A percentile compares a stretch with the other conserved stretches of the same genome.
Evolutionary conservation across 768 basidiomycete genomes (phyloP).

Genomic region (Termitomyces sp.): DNA sequence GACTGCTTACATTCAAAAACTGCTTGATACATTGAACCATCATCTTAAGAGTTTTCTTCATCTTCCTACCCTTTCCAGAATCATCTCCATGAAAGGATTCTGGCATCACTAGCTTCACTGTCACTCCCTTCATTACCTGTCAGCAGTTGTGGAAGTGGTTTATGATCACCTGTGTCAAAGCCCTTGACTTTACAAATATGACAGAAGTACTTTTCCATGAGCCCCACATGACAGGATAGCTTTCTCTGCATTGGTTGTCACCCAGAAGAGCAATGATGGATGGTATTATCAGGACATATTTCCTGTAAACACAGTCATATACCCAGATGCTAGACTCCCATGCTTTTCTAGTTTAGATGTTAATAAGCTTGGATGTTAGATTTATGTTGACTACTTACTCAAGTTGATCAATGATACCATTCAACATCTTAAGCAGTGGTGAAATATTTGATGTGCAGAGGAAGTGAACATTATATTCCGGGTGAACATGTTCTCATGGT

Average conservation of each 20-base stretch:
- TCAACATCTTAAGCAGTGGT: constrained; percentile 29
- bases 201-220: constrained; percentile 35
- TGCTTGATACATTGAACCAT: constrained; percentile 11
- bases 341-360: too few species aligned
- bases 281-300: constrained; percentile 27
- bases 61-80: neutral
- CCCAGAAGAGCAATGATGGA: constrained; percentile 30
- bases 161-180: constrained; percentile 5
- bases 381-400: constrained; percentile 21
- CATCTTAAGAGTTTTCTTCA: neutral
- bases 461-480: constrained; percentile 28
- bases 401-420: constrained; percentile 20
- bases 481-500: constrained; percentile 16
- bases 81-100: neutral
- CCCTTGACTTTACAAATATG: constrained; percentile 23
- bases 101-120: neutral
- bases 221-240: constrained; percentile 39
- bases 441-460: constrained; percentile 27
- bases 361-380: too few species aligned
- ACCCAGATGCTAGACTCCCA: too few species aligned
- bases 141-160: neutral
- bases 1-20: constrained; percentile 19
- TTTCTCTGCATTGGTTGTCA: constrained; percentile 46
- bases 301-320: too few species aligned
- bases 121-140: neutral